Base-by-base conservation (phyloP, 768 basidiomycete genomes). In the Boletus rufocinnamomeus region DNA sequence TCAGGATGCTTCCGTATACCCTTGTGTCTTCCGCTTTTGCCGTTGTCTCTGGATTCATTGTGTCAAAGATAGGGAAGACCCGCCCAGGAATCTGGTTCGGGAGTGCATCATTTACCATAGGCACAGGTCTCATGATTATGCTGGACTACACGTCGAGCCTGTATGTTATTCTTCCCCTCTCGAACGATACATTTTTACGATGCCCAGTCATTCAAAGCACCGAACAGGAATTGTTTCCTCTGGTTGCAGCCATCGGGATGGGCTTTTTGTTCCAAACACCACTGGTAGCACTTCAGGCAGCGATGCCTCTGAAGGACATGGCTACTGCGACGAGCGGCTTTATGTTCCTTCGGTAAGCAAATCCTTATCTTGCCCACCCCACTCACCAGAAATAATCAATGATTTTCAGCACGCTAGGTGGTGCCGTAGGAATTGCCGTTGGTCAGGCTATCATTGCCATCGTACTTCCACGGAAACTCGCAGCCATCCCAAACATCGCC, bases 291-390 rank as follows among this genome's bases (percentile, higher is more conserved):
- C 72, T 93, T n/a, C 91, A 93, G 72, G 88, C 89, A 5, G 85
- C 90, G 2, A 93, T 93, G 90, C 91, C 91, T 2, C 69, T 89
- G 32, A 85, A 84, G 63, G 89, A 91, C 62, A 91, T 93, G 89
- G 89, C 90, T 2, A 90, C 90, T 4, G 85, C 83, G 53, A 89
- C 91, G 0, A 75, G 80, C 0, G 83, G 87, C 0, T 87, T 86
- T 63, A 82, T 82, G n/a, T 86, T 94, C 65, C 75, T 92, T 60
- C 79, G 87, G 83, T 84, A 67, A 32, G 47, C 16, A 14, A 38
- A 7, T 23, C 3, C 2, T 13, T 16, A 1, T 0, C 5, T 44
- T 3, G 7, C 35, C 34, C 14, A 19, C 40, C 49, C 49, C 19
- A 53, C 14, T 46, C 44, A 61, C 32, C 28, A 6, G 10, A 16